phyloP scores from a whole-genome alignment of 2,329 filamentous ascomycete genomes.

The Colletotrichum sp. region DNA sequence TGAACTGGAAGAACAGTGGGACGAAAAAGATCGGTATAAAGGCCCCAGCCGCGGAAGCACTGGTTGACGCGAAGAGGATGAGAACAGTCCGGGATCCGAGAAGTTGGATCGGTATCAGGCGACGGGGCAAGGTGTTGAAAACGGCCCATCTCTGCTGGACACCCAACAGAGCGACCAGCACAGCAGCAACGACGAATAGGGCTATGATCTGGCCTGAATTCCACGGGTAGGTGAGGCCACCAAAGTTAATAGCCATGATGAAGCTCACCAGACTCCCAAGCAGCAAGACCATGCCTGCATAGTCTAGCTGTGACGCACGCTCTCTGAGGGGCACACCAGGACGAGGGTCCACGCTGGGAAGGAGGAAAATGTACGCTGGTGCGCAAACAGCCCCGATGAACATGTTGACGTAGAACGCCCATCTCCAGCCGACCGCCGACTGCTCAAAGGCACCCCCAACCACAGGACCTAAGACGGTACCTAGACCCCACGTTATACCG shows the following conservation, averaged over 20 bases:
- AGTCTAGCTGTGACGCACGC: constrained; percentile 44
- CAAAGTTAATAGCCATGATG: constrained; percentile 55
- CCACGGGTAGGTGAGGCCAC: constrained; percentile 54
- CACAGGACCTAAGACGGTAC: constrained; percentile 44
- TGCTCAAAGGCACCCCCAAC: constrained; percentile 47
- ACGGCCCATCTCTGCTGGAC: constrained; percentile 18
- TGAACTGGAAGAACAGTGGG: not conserved
- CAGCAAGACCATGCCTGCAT: constrained; percentile 47
- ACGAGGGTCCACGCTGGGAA: constrained; percentile 26
- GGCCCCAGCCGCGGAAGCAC: not conserved
- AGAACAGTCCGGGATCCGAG: not conserved
- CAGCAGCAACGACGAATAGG: constrained; percentile 45
- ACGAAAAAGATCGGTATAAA: not conserved
- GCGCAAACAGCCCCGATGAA: constrained; percentile 40
- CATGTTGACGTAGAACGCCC: constrained; percentile 58
- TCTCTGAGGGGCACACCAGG: constrained; percentile 23
- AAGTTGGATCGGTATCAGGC: not conserved
- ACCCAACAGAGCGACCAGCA: constrained; percentile 25
- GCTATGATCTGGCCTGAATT: constrained; percentile 44
- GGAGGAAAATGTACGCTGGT: constrained; percentile 30
- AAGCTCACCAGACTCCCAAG: constrained; percentile 40
- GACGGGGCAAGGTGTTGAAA: not conserved
- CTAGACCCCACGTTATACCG: constrained; percentile 44
- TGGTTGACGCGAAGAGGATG: not conserved
- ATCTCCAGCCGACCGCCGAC: constrained; percentile 42